phyloP scores from a whole-genome alignment of 2,329 filamentous ascomycete genomes.

The Ilyonectria destructans region DNA sequence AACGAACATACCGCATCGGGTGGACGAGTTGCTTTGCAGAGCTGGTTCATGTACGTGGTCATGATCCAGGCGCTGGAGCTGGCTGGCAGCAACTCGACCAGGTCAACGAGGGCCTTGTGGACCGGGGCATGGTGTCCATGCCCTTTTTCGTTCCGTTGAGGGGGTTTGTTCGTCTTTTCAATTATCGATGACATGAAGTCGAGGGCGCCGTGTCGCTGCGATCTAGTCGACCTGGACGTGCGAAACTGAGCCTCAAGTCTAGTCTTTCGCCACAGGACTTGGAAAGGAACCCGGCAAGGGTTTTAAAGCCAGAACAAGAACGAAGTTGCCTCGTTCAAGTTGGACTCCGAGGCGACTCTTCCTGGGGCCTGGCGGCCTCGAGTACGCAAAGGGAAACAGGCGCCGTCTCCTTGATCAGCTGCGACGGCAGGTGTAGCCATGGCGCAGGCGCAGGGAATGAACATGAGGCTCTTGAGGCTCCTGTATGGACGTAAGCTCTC shows the following conservation, averaged over 20 bases:
- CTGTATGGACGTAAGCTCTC: conserved; percentile 10
- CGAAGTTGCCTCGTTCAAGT: conserved; percentile 16
- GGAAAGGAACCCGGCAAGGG: conserved; percentile 16
- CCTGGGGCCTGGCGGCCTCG: conserved; percentile 7
- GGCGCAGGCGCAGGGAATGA: neutral
- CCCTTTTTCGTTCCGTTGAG: conserved; percentile 24
- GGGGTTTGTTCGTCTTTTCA: conserved; percentile 21
- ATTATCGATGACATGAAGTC: conserved; percentile 41
- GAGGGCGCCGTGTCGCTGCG: conserved; percentile 24
- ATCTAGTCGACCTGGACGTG: conserved; percentile 10
- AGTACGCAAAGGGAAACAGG: neutral
- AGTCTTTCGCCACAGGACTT: neutral
- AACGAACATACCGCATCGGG: conserved; percentile 39
- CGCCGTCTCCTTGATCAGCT: conserved; percentile 16
- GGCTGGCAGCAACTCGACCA: conserved; percentile 44
- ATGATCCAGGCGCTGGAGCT: conserved; percentile 43
- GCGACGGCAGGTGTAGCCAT: neutral
- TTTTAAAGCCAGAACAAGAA: conserved; percentile 17
- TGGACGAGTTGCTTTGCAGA: conserved; percentile 30
- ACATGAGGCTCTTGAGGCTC: neutral
- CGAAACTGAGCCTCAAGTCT: conserved; percentile 24
- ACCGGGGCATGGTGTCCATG: conserved; percentile 34
- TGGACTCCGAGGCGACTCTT: conserved; percentile 5
- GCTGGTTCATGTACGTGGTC: conserved; percentile 41
- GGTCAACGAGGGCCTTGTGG: conserved; percentile 30